Conservation (phyloP, 2,329 filamentous ascomycete genomes). For the Penicillium sp. region DNA sequence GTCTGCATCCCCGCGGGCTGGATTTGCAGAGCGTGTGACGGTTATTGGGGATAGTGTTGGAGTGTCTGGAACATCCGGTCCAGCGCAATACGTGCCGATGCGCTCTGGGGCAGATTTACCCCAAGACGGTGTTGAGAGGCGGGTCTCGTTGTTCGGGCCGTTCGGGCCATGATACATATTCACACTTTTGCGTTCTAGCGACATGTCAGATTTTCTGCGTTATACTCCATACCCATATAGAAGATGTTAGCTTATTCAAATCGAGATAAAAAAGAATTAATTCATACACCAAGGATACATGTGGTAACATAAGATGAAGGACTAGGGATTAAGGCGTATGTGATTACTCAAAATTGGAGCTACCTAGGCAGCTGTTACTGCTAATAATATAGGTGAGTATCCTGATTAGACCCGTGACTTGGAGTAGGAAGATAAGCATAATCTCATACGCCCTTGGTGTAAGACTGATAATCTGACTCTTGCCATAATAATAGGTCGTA, state of each 20-base stretch:
- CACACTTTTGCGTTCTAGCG: not conserved
- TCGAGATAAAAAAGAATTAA: not conserved
- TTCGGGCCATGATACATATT: not conserved
- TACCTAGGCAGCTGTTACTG: not conserved
- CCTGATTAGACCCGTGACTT: not conserved
- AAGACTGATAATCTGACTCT: no score
- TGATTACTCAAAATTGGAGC: not conserved
- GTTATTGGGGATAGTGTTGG: not conserved
- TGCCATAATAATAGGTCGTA: no score
- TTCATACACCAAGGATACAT: not conserved
- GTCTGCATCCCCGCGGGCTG: not conserved
- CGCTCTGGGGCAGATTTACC: not conserved
- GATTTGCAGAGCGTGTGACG: not conserved
- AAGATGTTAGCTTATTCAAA: not conserved
- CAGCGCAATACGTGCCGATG: not conserved
- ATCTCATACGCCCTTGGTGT: no score
- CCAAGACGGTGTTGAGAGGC: not conserved
- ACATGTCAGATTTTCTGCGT: not conserved
- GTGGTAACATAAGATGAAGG: not conserved
- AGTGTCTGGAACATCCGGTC: no score
- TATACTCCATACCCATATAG: not conserved
- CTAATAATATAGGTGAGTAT: not conserved
- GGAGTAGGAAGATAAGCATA: no score
- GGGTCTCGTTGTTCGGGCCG: conserved; percentile 2
- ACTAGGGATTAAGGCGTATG: not conserved